These are phyloP conservation scores for Eurotiales sp. DNA, from an alignment of 2,329 filamentous ascomycete genomes.

Conservation along the genomic window DNA sequence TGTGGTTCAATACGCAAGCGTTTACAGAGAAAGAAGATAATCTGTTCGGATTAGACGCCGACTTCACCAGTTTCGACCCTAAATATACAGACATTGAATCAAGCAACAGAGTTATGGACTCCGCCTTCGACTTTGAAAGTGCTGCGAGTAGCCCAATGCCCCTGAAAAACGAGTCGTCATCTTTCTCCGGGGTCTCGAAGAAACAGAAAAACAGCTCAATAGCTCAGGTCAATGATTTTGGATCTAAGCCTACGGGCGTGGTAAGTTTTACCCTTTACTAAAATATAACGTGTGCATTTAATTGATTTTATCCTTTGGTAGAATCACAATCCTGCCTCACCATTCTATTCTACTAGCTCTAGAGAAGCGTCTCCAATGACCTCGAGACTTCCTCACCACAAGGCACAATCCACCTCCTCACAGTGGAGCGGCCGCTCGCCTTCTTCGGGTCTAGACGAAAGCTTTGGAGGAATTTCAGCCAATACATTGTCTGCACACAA, in stretches of 20 bases:
- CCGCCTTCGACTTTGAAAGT: constrained; percentile 47
- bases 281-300: constrained; percentile 14
- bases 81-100: constrained; percentile 38
- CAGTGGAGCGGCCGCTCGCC: constrained; percentile 42
- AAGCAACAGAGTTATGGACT: constrained; percentile 47
- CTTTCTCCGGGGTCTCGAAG: constrained; percentile 21
- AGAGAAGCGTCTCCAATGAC: constrained; percentile 36
- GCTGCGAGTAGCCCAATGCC: constrained; percentile 46
- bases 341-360: constrained; percentile 33
- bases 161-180: constrained; percentile 26
- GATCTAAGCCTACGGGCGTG: constrained; percentile 23
- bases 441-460: constrained; percentile 43
- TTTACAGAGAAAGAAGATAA: constrained; percentile 36
- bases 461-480: constrained; percentile 44
- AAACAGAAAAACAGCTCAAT: constrained; percentile 23
- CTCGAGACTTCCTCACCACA: constrained; percentile 25
- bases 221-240: constrained; percentile 24
- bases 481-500: constrained; percentile 41
- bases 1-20: constrained; percentile 36
- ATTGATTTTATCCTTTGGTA: constrained; percentile 13
- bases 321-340: constrained; percentile 22
- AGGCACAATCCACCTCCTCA: constrained; percentile 30
- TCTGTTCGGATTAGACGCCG: constrained; percentile 37
- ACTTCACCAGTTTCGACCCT: constrained; percentile 21
- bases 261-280: constrained; percentile 22